phyloP scores from a whole-genome alignment of 257 asterid genomes.

The Phtheirospermum japonicum region DNA sequence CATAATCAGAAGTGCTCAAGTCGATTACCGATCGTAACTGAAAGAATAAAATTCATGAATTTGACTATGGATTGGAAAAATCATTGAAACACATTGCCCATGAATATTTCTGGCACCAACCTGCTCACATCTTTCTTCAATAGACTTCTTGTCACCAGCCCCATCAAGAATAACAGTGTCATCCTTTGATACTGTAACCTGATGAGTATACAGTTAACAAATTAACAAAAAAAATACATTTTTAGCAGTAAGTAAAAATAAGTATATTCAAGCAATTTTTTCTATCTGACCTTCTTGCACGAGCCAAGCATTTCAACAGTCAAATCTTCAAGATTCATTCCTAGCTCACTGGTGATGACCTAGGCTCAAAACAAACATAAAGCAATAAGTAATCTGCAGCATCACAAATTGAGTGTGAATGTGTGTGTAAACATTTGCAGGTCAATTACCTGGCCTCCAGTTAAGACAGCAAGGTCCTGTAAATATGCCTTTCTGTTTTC shows the following conservation, averaged over 20 bases:
- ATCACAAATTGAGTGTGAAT: neutral
- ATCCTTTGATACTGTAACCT: slow-evolving; percentile 53
- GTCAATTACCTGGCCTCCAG: slow-evolving; percentile 54
- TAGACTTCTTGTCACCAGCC: slow-evolving; percentile 46
- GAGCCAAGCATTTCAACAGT: slow-evolving; percentile 49
- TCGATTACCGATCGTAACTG: slow-evolving; percentile 56
- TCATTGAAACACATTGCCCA: neutral
- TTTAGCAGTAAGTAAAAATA: neutral
- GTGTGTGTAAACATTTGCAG: neutral
- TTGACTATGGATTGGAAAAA: neutral
- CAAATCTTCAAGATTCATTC: slow-evolving; percentile 45
- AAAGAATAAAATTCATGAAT: slow-evolving; percentile 6
- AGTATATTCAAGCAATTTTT: neutral
- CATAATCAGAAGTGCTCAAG: slow-evolving; percentile 53
- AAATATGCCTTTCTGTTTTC: slow-evolving; percentile 54
- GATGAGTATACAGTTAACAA: neutral
- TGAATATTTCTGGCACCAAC: slow-evolving; percentile 24
- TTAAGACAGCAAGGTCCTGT: slow-evolving; percentile 53
- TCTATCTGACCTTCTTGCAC: slow-evolving; percentile 45
- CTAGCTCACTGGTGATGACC: slow-evolving; percentile 54
- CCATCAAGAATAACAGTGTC: slow-evolving; percentile 55
- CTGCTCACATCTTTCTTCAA: slow-evolving; percentile 58
- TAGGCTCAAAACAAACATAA: neutral
- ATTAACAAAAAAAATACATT: neutral
- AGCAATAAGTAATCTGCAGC: slow-evolving; percentile 4